Percentiles rank a stretch among this genome's conserved stretches.
phyloP scores from a whole-genome alignment of 179 eudicot genomes.

The Gypsophila paniculata region DNA sequence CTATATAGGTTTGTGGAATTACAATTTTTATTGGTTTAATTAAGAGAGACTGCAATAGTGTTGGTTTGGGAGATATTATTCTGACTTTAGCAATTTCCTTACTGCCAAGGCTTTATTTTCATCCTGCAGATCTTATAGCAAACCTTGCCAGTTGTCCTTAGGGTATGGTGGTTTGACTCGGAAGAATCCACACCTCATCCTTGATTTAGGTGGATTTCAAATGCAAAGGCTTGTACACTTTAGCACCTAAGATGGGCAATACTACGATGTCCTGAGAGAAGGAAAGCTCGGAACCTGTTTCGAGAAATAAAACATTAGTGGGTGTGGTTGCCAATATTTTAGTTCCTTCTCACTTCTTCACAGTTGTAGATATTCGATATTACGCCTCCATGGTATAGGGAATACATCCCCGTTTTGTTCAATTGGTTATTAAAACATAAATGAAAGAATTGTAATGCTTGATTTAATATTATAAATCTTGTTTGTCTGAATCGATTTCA shows the following conservation, averaged over 20 bases:
- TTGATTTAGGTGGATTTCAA: conserved; percentile 37
- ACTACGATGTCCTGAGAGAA: conserved; percentile 33
- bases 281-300: conserved; percentile 27
- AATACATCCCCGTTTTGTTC: not conserved
- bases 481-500: not conserved
- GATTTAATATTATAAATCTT: conserved; percentile 6
- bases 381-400: conserved; percentile 12
- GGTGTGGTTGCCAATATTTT: conserved; percentile 17
- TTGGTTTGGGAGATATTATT: conserved; percentile 37
- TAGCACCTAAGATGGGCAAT: conserved; percentile 38
- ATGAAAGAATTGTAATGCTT: conserved; percentile 26
- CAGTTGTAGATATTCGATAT: conserved; percentile 15
- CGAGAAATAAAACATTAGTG: conserved; percentile 27
- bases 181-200: conserved; percentile 36
- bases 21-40: conserved; percentile 33
- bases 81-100: conserved; percentile 44
- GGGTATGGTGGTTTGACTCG: conserved; percentile 38
- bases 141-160: conserved; percentile 33
- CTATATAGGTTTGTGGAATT: conserved; percentile 41
- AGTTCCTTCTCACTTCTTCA: conserved; percentile 18
- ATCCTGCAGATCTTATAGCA: conserved; percentile 40
- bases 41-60: conserved; percentile 36
- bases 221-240: conserved; percentile 32
- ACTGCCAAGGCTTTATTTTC: conserved; percentile 40
- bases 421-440: conserved; percentile 10